phyloP scores from a whole-genome alignment of 176 grass and related monocot genomes.

The Juncus effusus region DNA sequence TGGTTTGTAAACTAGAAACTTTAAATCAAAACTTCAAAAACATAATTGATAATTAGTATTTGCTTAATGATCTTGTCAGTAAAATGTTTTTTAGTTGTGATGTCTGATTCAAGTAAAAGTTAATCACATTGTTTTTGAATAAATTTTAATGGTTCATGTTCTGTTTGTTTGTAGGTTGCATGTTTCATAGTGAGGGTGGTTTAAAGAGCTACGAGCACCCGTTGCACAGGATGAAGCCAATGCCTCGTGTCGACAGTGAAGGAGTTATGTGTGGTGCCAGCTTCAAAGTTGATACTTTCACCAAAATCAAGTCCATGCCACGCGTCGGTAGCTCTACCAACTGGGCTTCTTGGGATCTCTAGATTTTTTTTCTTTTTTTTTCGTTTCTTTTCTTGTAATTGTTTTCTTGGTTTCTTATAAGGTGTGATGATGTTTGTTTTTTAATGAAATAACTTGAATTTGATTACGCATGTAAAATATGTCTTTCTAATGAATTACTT shows the following conservation, averaged over 20 bases:
- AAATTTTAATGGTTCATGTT: not conserved
- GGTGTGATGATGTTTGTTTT: no score
- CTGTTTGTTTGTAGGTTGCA: conserved; percentile 46
- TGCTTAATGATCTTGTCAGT: no score
- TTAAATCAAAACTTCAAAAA: no score
- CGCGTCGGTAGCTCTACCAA: conserved; percentile 85
- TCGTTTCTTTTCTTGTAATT: not conserved
- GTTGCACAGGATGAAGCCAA: conserved; percentile 72
- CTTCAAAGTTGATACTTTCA: conserved; percentile 85
- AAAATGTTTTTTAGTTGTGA: no score
- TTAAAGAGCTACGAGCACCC: conserved; percentile 98
- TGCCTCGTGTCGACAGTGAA: conserved; percentile 91
- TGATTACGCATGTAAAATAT: no score
- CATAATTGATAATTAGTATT: no score
- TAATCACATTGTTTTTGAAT: not conserved
- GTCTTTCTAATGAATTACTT: no score
- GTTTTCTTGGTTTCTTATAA: not conserved
- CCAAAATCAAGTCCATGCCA: conserved; percentile 80
- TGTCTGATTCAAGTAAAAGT: not conserved
- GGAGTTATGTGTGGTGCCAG: conserved; percentile 81
- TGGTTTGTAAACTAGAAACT: conserved; percentile 18
- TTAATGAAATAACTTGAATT: no score
- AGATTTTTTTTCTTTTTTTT: not conserved
- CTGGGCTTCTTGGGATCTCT: conserved; percentile 55
- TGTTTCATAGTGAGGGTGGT: conserved; percentile 92